Evolutionary conservation across 768 basidiomycete species (phyloP), one percentile per base, ranked within the genome.

Genomic region (Cyclocybe aegerita): DNA sequence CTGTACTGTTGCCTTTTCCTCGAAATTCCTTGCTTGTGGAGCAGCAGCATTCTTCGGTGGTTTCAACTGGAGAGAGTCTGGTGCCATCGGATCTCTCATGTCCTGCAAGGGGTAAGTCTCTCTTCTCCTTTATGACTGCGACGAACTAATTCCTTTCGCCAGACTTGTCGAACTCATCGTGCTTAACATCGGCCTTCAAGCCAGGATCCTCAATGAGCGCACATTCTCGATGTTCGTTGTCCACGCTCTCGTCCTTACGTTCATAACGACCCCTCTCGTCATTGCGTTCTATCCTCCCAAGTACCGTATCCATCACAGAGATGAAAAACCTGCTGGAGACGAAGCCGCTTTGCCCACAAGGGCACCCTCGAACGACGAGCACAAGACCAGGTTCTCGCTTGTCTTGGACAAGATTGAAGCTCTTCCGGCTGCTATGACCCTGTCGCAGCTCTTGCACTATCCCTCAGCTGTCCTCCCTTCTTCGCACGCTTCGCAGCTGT

Each of bases 211-310:
- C 40, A 75, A 82, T 60, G 67, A 74, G 0, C 78, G 81, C 17
- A 80, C 87, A 9, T 93, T 95, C 73, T 89, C 90, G 0, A 93
- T 94, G 89, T 92, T 95, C 55, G 92, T 95, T 52, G 71, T 94
- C 42, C 82, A 85, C 41, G 85, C 88, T 4, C 70, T 92, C 37
- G 70, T 92, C 43, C 72, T 93, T 39, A 93, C 92, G 0, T 85
- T 90, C 71, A 79, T 90, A 50, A 92, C 91, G 3, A 94, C 93
- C 0, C 93, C 93, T 1, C 77, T 93, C 49, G 88, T 88, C 0
- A 70, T 92, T 17, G 59, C 78, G 31, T 83, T 92, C 68, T 95
- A 95, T 66, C 93, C 93, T 3, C 61, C 74, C 1, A 74, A 76
- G 59, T 66, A 80, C 53, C 88, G 88, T 9, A 60, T 61, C 0